Base-by-base conservation (phyloP, 2,329 filamentous ascomycete genomes). In the Alternaria dauci region DNA sequence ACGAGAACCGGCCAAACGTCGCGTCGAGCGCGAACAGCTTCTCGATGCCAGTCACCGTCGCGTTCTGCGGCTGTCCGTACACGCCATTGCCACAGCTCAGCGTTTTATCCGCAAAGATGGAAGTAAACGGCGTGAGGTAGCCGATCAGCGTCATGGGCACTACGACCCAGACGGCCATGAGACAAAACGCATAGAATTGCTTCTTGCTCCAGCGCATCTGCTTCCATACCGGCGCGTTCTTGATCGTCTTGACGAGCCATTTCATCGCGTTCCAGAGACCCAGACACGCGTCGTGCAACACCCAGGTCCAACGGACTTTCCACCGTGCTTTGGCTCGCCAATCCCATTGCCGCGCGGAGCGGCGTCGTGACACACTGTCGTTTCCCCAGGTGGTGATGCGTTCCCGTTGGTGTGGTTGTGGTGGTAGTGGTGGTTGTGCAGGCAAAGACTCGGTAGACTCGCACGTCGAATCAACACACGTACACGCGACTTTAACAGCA, bases 11-110 rank as follows among this genome's bases (percentile, higher is more conserved):
- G 1, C 74, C 75, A 32, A 59, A 71, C 0, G 67, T 71, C 3
- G 39, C 26, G 53, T 76, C 75, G 5, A 78, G 62, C 16, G 72
- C 66, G 34, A 77, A 78, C 1, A 78, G 48, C 8, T 62, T 66
- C 36, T 75, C 70, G 5, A 74, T 61, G 3, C 73, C 74, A 14
- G 44, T 51, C 4, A 71, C 47, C 0, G 61, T 69, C 1, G 68
- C 57, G 20, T 69, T 69, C 20, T 61, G 61, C 8, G 68, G 62
- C 3, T 25, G 8, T 0, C 55, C 61, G 11, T 26, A 46, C 12
- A 68, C 12, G 1, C 43, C 26, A 12, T 55, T 39, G 6, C 63
- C 66, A 28, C 69, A 70, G 11, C 50, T 20, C 34, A 70, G n/a
- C 16, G 56, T 47, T 18, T 70, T 71, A 2, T 62, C 54, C 4